phyloP scores from a whole-genome alignment of 768 basidiomycete genomes.

The Termitomyces sp. region DNA sequence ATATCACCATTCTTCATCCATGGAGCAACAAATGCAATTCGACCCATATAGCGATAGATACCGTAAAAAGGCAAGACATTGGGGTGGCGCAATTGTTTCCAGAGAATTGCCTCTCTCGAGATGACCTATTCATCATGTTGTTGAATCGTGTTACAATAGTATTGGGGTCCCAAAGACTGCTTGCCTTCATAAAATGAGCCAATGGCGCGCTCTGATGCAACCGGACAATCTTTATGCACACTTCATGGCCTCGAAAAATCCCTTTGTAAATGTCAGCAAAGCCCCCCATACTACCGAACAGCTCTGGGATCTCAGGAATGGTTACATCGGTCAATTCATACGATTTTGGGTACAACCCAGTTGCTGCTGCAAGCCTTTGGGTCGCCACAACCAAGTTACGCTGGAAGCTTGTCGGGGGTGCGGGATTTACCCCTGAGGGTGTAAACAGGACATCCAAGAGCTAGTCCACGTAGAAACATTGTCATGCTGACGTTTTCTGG shows the following conservation, averaged over 20 bases:
- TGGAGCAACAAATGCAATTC: neutral
- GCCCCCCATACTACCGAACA: neutral
- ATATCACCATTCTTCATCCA: constrained; percentile 7
- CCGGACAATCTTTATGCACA: neutral
- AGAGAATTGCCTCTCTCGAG: constrained; percentile 3
- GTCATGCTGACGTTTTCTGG: neutral
- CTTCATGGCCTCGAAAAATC: neutral
- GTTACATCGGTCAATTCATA: neutral
- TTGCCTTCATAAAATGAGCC: neutral
- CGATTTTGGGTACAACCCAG: neutral
- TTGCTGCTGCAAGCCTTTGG: neutral
- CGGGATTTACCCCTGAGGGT: neutral
- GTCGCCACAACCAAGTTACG: constrained; percentile 2
- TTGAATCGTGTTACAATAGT: neutral
- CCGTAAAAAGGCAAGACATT: constrained; percentile 4
- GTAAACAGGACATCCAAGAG: neutral
- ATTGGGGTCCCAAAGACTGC: neutral
- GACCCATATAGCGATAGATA: neutral
- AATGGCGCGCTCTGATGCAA: neutral
- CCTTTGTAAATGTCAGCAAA: constrained; percentile 6
- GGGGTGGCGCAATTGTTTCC: constrained; percentile 1
- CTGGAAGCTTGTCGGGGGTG: neutral
- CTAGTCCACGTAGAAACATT: neutral
- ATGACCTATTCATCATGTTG: neutral
- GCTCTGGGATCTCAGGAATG: neutral